phyloP scores from a whole-genome alignment of 305 asterid species.

The Andrographis paniculata region DNA sequence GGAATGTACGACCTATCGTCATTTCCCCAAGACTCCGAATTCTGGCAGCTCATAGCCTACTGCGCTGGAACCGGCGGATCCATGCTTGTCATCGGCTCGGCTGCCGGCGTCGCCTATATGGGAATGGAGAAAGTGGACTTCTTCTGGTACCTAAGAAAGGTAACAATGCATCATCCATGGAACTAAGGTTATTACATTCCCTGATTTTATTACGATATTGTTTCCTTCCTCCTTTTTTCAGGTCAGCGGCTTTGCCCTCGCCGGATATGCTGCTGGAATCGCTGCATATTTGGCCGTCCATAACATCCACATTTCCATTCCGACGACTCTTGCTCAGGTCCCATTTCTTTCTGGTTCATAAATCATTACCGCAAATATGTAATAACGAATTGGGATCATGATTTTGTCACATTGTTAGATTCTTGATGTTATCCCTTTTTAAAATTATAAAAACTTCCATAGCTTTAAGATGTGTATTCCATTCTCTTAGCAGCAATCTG shows the following conservation, averaged over 20 bases:
- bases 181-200: neutral
- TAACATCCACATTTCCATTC: constrained; percentile 54
- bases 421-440: too few species aligned
- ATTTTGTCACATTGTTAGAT: too few species aligned
- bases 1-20: constrained; percentile 91
- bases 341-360: constrained; percentile 68
- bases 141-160: constrained; percentile 93
- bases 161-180: constrained; percentile 17
- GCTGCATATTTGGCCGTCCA: constrained; percentile 77
- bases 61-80: constrained; percentile 99
- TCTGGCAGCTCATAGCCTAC: constrained; percentile 91
- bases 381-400: too few species aligned
- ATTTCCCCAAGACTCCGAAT: constrained; percentile 82
- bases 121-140: constrained; percentile 97
- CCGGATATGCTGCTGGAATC: constrained; percentile 96
- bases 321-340: constrained; percentile 67
- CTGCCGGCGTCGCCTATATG: constrained; percentile 97
- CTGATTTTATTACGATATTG: neutral
- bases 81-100: constrained; percentile 91
- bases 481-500: too few species aligned
- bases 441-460: too few species aligned
- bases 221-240: constrained; percentile 25
- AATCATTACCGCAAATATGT: constrained; percentile 6
- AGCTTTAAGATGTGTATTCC: too few species aligned
- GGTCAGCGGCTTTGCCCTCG: constrained; percentile 99